These are phyloP conservation scores for Lepraria neglecta DNA, from an alignment of 495 filamentous ascomycete genomes.

Conservation along the genomic window DNA sequence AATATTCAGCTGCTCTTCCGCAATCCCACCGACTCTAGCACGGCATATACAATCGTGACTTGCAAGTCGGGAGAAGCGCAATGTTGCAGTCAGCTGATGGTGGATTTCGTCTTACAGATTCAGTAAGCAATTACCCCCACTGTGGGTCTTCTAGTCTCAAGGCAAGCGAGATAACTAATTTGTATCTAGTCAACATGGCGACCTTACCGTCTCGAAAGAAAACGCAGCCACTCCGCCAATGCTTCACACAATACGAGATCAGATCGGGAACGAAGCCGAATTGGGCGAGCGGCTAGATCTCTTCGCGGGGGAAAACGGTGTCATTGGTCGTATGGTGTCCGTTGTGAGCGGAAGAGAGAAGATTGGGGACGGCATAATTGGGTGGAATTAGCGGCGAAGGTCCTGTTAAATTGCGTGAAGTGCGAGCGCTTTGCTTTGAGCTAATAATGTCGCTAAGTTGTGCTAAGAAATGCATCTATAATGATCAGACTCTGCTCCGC, in stretches of 20 bases:
- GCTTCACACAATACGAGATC: not conserved
- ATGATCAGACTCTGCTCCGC: no score
- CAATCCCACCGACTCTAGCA: not conserved
- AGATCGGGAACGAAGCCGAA: not conserved
- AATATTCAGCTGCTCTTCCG: not conserved
- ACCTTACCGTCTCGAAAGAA: not conserved
- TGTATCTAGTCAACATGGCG: conserved; percentile 3
- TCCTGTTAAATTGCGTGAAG: no score
- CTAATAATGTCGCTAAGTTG: no score
- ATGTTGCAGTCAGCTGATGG: not conserved
- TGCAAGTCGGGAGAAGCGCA: not conserved
- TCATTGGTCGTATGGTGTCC: not conserved
- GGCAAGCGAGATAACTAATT: not conserved
- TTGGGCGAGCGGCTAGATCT: not conserved
- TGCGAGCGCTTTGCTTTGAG: no score
- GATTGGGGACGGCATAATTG: conserved; percentile 1
- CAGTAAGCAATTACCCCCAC: not conserved
- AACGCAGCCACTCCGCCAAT: not conserved
- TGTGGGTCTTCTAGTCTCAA: not conserved
- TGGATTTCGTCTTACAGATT: not conserved
- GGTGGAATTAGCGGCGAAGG: not conserved
- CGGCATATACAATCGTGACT: not conserved
- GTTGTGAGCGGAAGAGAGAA: not conserved
- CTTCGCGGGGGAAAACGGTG: not conserved
- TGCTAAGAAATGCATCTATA: no score